Conservation (phyloP, 306 rosid genomes). For the Prunus mongolica region DNA sequence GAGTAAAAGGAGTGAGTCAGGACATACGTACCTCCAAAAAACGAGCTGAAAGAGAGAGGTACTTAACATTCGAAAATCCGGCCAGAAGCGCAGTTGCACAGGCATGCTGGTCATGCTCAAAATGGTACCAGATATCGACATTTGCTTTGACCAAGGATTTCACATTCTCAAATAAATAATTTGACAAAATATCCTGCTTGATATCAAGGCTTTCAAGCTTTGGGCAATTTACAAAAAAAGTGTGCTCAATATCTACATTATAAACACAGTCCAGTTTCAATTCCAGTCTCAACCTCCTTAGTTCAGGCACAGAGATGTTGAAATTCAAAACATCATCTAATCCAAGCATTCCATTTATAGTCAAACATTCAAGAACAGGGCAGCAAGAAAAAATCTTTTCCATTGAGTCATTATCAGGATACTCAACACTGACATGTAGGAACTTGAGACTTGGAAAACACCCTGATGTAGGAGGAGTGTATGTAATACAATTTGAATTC, state of each 20-base stretch:
- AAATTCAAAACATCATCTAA: not conserved
- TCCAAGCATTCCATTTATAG: not conserved
- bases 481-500: not conserved
- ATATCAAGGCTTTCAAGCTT: not conserved
- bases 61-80: not conserved
- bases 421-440: not conserved
- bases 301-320: not conserved
- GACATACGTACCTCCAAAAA: not conserved
- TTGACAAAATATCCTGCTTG: not conserved
- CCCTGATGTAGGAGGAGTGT: not conserved
- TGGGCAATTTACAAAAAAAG: not conserved
- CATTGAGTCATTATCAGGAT: not conserved
- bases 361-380: not conserved
- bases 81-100: not conserved
- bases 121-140: not conserved
- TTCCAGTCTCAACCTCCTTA: not conserved
- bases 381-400: not conserved
- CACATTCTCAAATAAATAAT: not conserved
- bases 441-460: not conserved
- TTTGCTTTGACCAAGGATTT: not conserved
- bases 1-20: not conserved
- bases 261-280: not conserved
- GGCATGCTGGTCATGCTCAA: not conserved
- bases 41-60: not conserved
- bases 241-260: not conserved